Evolutionary conservation across 768 basidiomycete species (phyloP).

Genomic region (Artomyces pyxidatus): DNA sequence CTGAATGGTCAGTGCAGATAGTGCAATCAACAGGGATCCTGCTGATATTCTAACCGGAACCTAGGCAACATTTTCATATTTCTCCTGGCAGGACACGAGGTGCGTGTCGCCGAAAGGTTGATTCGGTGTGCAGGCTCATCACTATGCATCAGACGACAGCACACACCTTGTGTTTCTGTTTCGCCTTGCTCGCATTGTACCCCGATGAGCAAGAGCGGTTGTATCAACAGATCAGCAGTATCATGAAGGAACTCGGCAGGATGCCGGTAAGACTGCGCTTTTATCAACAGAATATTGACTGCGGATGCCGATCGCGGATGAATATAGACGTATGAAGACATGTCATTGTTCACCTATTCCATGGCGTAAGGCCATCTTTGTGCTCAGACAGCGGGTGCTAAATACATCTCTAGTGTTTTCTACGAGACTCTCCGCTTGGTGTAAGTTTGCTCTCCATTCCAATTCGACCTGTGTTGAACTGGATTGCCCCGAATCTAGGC

Average conservation of each 20-base stretch:
- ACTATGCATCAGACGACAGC: conserved; percentile 27
- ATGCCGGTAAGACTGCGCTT: conserved; percentile 4
- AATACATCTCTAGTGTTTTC: conserved; percentile 29
- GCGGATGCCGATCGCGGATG: background rate
- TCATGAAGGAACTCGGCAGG: conserved; percentile 23
- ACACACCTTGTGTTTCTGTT: conserved; percentile 29
- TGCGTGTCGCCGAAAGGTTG: background rate
- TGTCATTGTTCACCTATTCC: conserved; percentile 12
- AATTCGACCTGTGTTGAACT: conserved; percentile 7
- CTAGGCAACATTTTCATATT: conserved; percentile 24
- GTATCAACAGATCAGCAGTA: conserved; percentile 26
- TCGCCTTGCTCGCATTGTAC: conserved; percentile 35
- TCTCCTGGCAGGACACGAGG: conserved; percentile 29
- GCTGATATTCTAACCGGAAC: background rate
- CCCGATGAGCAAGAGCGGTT: conserved; percentile 34
- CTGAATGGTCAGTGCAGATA: conserved; percentile 10
- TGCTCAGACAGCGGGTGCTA: background rate
- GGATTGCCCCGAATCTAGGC: too few species aligned
- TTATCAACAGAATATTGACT: background rate
- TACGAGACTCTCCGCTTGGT: conserved; percentile 43
- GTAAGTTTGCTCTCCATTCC: conserved; percentile 2
- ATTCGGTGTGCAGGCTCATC: background rate
- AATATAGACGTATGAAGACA: conserved; percentile 18
- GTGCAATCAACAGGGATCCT: background rate
- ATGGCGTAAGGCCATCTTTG: conserved; percentile 13